Evolutionary conservation across 805 yeast species (phyloP).

Genomic region (Ogataea siamensis): DNA sequence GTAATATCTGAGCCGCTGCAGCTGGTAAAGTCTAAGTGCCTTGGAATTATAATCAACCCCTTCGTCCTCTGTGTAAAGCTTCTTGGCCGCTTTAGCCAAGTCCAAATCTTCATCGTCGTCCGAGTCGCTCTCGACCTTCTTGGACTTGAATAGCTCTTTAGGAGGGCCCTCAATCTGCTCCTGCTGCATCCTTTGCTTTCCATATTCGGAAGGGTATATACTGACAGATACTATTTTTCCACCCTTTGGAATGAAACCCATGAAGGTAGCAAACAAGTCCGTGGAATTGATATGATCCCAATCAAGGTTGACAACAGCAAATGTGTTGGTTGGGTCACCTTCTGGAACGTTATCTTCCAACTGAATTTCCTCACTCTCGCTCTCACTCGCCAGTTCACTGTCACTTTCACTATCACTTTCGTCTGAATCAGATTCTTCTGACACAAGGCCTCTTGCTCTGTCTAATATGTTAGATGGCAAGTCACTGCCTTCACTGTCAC

Average conservation of each 20-base stretch:
- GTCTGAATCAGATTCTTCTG: constrained; percentile 45
- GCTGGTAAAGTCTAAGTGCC: constrained; percentile 82
- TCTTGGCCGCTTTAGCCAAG: constrained; percentile 61
- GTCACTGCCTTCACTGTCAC: constrained; percentile 37
- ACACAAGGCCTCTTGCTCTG: constrained; percentile 61
- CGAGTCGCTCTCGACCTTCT: constrained; percentile 37
- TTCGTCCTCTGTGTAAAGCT: constrained; percentile 75
- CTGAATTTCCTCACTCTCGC: constrained; percentile 39
- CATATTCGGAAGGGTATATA: constrained; percentile 87
- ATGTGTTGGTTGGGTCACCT: constrained; percentile 77
- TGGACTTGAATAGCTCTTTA: constrained; percentile 65
- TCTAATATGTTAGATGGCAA: constrained; percentile 24
- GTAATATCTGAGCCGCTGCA: constrained; percentile 88
- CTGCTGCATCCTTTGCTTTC: constrained; percentile 84
- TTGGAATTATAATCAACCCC: constrained; percentile 81
- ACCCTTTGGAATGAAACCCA: constrained; percentile 75
- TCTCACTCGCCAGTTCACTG: constrained; percentile 37
- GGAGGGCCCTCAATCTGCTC: constrained; percentile 95
- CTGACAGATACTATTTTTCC: constrained; percentile 68
- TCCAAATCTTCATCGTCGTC: constrained; percentile 40
- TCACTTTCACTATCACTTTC: constrained; percentile 15
- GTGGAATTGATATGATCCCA: constrained; percentile 93
- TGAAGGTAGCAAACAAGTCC: constrained; percentile 85
- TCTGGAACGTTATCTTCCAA: constrained; percentile 57
- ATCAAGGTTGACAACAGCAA: constrained; percentile 94